Percentiles rank a stretch among this genome's conserved stretches.
Conservation (phyloP, 1,139 yeast species). For the Sugiyamaella xylanicola region DNA sequence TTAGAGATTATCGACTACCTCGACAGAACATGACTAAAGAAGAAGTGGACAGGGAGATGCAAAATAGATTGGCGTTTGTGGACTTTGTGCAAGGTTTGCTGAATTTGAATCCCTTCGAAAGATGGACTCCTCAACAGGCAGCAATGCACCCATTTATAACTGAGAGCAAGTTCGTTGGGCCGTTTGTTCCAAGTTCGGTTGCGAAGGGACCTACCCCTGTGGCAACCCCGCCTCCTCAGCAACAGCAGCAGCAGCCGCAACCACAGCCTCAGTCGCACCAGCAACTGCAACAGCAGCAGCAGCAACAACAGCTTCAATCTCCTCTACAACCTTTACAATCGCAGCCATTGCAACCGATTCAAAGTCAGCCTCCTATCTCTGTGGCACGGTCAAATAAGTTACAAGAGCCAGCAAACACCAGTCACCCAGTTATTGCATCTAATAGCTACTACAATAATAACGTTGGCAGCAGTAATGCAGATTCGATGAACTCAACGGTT, state of each 20-base stretch:
- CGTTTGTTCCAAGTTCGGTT: slow-evolving; percentile 39
- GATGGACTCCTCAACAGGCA: slow-evolving; percentile 98
- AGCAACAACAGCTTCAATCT: neutral
- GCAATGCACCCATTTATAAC: slow-evolving; percentile 87
- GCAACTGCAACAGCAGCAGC: slow-evolving; percentile 12
- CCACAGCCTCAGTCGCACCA: slow-evolving; percentile 5
- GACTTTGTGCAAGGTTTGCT: slow-evolving; percentile 80
- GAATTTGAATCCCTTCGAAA: slow-evolving; percentile 84
- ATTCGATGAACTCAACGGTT: neutral
- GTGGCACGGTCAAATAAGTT: neutral
- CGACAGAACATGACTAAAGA: slow-evolving; percentile 68
- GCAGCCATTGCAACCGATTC: neutral
- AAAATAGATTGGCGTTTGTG: slow-evolving; percentile 67
- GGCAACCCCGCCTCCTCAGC: slow-evolving; percentile 18
- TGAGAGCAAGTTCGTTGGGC: slow-evolving; percentile 40
- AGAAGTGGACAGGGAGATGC: slow-evolving; percentile 58
- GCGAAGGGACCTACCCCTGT: slow-evolving; percentile 16
- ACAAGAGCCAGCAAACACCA: neutral
- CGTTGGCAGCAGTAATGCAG: slow-evolving; percentile 9
- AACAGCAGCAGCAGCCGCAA: slow-evolving; percentile 1
- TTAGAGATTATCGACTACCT: slow-evolving; percentile 74
- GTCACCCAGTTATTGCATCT: slow-evolving; percentile 16
- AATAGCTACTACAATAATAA: slow-evolving; percentile 13
- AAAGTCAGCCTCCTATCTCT: neutral
- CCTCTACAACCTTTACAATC: slow-evolving; percentile 4